Evolutionary conservation across 176 grass and related monocot genomes (phyloP), one percentile per base, ranked within the genome.

Genomic region (Raddia guianensis): DNA sequence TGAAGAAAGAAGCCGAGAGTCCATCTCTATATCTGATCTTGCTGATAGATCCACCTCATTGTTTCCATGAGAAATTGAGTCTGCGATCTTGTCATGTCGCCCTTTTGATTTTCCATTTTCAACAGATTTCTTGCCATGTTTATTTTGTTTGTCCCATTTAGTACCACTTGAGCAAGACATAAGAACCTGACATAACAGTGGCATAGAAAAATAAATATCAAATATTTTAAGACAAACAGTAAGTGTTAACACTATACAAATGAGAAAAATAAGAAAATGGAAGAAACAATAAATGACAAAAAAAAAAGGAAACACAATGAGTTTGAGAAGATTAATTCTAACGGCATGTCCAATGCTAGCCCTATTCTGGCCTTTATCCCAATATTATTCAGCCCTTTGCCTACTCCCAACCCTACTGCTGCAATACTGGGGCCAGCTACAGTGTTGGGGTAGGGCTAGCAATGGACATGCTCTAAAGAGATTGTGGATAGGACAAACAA

Each of bases 1-100:
- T 51, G 92, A 92, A 73, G 95, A 94, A 21, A 98, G 88, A 73
- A 98, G 80, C 19, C 95, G 87, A 64, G 92, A 98, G 84, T 98
- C 95, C 90, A 98, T 92, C 80, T 94, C 95, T 49, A 91, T 56
- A 78, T 94, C 88, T 60, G 92, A 92, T 63, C 81, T 86, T 34
- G 64, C 62, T 74, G 77, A 60, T 32, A 63, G 52, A 85, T 89
- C 81, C 50, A 63, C 72, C 77, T 94, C 82, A 69, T 72, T 19
- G 37, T 86, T 88, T 75, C 14, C 79, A 66, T 76, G 65, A 47
- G 76, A 68, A 78, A 49, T 88, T 8, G 67, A 57, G 35, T 66
- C 77, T 20, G 88, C 85, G n/a, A 66, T 69, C 77, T 89, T 94
- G 61, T 73, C 75, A 54, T 86, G 88, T 63, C 49, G 79, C 21